These are phyloP conservation scores for Diaporthe caulivora DNA, from an alignment of 2,329 filamentous ascomycete genomes.

Conservation along the genomic window DNA sequence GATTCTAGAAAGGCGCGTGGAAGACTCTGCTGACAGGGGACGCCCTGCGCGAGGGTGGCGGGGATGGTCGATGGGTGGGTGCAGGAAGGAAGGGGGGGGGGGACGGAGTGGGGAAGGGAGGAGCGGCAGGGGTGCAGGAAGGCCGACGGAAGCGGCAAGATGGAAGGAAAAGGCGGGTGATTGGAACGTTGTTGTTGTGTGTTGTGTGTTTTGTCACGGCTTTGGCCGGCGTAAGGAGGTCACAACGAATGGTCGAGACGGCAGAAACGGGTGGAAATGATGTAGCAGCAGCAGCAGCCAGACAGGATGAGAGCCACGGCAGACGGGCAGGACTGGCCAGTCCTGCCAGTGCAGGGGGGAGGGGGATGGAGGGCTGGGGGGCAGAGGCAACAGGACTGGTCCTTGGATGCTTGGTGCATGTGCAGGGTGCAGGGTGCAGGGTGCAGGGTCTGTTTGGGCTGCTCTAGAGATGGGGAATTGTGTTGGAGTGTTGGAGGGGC, in stretches of 20 bases:
- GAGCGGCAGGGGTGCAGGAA: not conserved
- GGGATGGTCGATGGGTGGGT: not conserved
- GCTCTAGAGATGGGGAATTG: constrained; percentile 1
- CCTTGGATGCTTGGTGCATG: not conserved
- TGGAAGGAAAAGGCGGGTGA: not conserved
- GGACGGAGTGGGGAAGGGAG: not conserved
- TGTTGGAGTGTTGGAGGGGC: not conserved
- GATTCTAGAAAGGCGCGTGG: constrained; percentile 40
- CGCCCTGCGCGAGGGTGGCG: constrained; percentile 16
- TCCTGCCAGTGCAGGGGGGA: too few species aligned
- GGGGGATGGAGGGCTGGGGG: too few species aligned
- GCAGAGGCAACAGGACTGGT: constrained; percentile 9
- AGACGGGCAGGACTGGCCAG: not conserved
- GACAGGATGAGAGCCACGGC: not conserved
- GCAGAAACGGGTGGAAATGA: constrained; percentile 23
- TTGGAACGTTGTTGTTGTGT: not conserved
- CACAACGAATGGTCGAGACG: constrained; percentile 6
- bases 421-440: constrained; percentile 17
- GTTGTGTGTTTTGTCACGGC: constrained; percentile 9
- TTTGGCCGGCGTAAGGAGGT: constrained; percentile 26
- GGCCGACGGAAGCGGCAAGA: not conserved
- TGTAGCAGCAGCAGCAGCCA: not conserved
- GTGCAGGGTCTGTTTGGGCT: not conserved
- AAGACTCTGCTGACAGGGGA: constrained; percentile 37
- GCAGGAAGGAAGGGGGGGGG: not conserved